phyloP scores from a whole-genome alignment of 306 rosid genomes.

The Cicer judaicum region DNA sequence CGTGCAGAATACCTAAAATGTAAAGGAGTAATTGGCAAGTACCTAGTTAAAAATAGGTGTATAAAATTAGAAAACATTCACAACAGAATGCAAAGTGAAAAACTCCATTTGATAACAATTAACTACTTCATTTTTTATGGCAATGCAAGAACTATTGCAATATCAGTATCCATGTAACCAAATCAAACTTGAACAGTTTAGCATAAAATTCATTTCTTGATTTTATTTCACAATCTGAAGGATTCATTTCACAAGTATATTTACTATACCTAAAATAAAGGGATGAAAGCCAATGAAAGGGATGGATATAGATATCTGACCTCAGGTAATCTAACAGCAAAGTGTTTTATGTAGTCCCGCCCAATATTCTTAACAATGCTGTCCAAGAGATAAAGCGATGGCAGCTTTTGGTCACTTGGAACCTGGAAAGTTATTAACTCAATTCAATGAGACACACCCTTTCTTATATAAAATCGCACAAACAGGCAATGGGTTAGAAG shows the following conservation, averaged over 20 bases:
- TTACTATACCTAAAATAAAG: too few species aligned
- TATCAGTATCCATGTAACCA: slow-evolving; percentile 14
- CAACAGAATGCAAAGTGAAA: slow-evolving; percentile 32
- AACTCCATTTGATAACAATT: slow-evolving; percentile 28
- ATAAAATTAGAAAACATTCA: slow-evolving; percentile 38
- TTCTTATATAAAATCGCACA: slow-evolving; percentile 29
- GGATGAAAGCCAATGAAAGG: slow-evolving; percentile 19
- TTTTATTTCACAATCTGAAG: slow-evolving; percentile 16
- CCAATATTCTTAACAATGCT: slow-evolving; percentile 99
- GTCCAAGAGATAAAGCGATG: slow-evolving; percentile 97
- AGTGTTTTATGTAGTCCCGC: slow-evolving; percentile 88
- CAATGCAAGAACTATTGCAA: slow-evolving; percentile 26
- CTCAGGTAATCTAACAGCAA: slow-evolving; percentile 88
- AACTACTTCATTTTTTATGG: slow-evolving; percentile 39
- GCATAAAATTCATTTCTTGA: slow-evolving; percentile 5
- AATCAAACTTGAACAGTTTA: slow-evolving; percentile 27
- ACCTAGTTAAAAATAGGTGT: slow-evolving; percentile 52
- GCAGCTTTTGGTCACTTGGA: slow-evolving; percentile 92
- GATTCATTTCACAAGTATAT: too few species aligned
- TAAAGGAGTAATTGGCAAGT: slow-evolving; percentile 52
- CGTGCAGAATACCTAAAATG: slow-evolving; percentile 90
- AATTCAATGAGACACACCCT: slow-evolving; percentile 40
- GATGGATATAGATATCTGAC: slow-evolving; percentile 61
- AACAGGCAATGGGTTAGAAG: slow-evolving; percentile 21
- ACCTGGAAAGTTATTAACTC: slow-evolving; percentile 67